phyloP scores from a whole-genome alignment of 1,284 basidiomycete genomes.

The Microbotryum scabiosae region DNA sequence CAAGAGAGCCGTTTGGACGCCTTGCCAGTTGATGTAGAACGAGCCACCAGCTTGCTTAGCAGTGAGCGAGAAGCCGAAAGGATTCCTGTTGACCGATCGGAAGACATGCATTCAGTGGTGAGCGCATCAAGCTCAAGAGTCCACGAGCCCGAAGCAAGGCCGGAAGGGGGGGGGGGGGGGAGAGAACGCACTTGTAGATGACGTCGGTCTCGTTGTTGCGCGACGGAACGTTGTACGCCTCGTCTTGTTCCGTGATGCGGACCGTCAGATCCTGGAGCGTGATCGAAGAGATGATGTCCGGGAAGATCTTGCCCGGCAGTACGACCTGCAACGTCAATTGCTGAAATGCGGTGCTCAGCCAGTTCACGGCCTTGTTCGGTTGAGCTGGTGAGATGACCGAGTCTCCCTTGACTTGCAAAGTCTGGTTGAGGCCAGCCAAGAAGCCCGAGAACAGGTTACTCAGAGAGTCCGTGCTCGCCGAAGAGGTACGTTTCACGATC shows the following conservation, averaged over 20 bases:
- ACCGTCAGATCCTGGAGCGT: constrained; percentile 54
- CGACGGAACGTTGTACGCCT: constrained; percentile 53
- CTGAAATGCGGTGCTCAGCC: constrained; percentile 64
- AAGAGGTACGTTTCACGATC: constrained; percentile 49
- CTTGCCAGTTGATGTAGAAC: constrained; percentile 23
- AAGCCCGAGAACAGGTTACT: constrained; percentile 61
- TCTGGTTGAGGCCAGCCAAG: constrained; percentile 58
- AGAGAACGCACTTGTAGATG: constrained; percentile 29
- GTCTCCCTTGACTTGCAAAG: constrained; percentile 53
- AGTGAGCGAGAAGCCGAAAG: constrained; percentile 60
- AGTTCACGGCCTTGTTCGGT: constrained; percentile 50
- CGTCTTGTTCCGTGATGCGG: constrained; percentile 48
- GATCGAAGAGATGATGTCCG: constrained; percentile 60
- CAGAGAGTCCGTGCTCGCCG: constrained; percentile 36
- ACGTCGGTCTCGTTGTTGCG: constrained; percentile 57
- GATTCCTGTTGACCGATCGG: constrained; percentile 52
- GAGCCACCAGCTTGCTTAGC: constrained; percentile 17
- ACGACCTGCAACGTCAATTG: constrained; percentile 55
- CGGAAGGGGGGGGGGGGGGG: not conserved
- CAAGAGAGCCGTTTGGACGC: constrained; percentile 15
- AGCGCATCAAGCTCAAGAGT: not conserved
- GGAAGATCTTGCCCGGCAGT: constrained; percentile 56
- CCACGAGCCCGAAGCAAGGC: not conserved
- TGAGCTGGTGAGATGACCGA: constrained; percentile 48
- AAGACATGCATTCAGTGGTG: too few species aligned